Evolutionary conservation across 352 stramenopile genomes (phyloP).

Genomic region (Phytophthora sp.): DNA sequence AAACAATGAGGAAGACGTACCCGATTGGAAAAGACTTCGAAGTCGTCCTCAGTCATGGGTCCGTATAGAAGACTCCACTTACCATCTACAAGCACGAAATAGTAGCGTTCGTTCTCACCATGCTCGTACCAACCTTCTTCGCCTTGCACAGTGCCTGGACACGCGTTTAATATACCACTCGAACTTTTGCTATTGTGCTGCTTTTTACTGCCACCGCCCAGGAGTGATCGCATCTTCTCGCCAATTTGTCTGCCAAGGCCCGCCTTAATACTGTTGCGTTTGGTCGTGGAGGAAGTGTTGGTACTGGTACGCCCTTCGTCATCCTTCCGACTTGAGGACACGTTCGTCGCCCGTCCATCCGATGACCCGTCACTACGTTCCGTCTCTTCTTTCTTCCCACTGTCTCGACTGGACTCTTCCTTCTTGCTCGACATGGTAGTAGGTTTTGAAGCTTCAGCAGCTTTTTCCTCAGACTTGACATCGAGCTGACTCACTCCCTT

Average conservation of each 20-base stretch:
- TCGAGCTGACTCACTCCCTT: slow-evolving; percentile 48
- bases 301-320: slow-evolving; percentile 59
- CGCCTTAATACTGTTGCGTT: slow-evolving; percentile 40
- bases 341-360: slow-evolving; percentile 25
- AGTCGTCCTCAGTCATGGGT: slow-evolving; percentile 86
- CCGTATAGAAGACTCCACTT: slow-evolving; percentile 90
- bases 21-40: slow-evolving; percentile 77
- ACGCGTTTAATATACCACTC: slow-evolving; percentile 84
- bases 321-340: slow-evolving; percentile 51
- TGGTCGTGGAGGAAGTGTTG: slow-evolving; percentile 27
- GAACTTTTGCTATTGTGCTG: slow-evolving; percentile 62
- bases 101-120: slow-evolving; percentile 87
- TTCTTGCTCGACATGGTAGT: slow-evolving; percentile 21
- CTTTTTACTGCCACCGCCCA: slow-evolving; percentile 79
- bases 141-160: slow-evolving; percentile 75
- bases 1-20: slow-evolving; percentile 30
- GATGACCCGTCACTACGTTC: slow-evolving; percentile 35
- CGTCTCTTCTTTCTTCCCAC: slow-evolving; percentile 33
- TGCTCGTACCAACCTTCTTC: slow-evolving; percentile 91
- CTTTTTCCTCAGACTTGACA: slow-evolving; percentile 36
- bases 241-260: slow-evolving; percentile 79
- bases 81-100: slow-evolving; percentile 81
- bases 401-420: slow-evolving; percentile 22
- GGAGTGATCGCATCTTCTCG: slow-evolving; percentile 82
- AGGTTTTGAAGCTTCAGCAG: slow-evolving; percentile 18